Percentiles rank a stretch among this genome's conserved stretches.
Conservation (phyloP, 1,284 basidiomycete species). For the Sporisorium graminicola region DNA sequence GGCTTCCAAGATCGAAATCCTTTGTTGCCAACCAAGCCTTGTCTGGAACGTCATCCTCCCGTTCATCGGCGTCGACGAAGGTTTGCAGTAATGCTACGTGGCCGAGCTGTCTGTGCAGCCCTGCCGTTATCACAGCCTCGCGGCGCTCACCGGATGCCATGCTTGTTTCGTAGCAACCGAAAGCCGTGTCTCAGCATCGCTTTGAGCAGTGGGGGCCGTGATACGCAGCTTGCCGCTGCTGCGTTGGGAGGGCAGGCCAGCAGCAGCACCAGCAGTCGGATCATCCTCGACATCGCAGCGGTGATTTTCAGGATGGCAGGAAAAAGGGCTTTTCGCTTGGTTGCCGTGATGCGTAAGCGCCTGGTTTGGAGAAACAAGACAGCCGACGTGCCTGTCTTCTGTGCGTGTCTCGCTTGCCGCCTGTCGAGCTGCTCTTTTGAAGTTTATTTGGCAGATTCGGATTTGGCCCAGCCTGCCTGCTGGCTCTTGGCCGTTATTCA, state of each 20-base stretch:
- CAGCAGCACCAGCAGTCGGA: background rate
- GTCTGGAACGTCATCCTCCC: background rate
- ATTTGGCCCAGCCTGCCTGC: no score
- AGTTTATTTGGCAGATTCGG: no score
- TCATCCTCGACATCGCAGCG: background rate
- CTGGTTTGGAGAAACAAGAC: background rate
- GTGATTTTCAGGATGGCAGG: background rate
- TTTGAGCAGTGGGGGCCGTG: background rate
- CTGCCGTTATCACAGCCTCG: background rate
- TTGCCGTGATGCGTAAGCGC: background rate
- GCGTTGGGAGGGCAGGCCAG: background rate
- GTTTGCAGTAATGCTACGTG: background rate
- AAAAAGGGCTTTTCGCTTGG: background rate
- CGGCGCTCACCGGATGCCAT: background rate
- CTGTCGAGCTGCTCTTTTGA: background rate
- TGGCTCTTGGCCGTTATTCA: no score
- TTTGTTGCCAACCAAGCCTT: no score
- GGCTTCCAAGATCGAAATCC: background rate
- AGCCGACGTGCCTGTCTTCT: slow-evolving; percentile 1
- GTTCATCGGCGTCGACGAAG: no score
- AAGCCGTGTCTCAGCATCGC: background rate
- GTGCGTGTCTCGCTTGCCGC: background rate
- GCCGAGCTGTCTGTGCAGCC: no score
- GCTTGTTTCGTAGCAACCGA: background rate
- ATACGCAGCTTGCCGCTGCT: background rate